These are phyloP conservation scores for Dactylellina cionopaga DNA, from an alignment of 2,329 filamentous ascomycete genomes.

Conservation along the genomic window DNA sequence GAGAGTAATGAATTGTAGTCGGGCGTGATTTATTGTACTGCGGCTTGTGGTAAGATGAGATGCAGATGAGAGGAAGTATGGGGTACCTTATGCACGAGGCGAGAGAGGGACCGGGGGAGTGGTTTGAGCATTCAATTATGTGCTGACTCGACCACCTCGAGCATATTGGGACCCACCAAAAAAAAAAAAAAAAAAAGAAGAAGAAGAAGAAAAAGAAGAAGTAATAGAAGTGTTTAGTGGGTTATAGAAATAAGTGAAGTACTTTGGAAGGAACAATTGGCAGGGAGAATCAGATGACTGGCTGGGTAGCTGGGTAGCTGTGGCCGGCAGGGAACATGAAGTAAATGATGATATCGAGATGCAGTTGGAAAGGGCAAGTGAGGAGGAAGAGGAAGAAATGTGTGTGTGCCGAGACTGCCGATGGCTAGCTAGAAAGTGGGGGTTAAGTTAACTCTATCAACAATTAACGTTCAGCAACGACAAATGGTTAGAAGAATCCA, in stretches of 20 bases:
- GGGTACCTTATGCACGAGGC: no score
- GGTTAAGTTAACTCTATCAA: no score
- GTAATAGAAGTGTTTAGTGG: no score
- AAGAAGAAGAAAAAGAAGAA: neutral
- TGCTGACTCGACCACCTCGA: constrained; percentile 12
- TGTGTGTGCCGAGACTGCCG: constrained; percentile 1
- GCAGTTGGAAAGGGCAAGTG: constrained; percentile 31
- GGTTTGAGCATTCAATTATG: neutral
- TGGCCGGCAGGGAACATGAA: no score
- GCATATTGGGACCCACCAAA: neutral
- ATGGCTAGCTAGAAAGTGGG: neutral
- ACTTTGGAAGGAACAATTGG: no score
- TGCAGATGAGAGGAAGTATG: constrained; percentile 23
- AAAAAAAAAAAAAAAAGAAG: neutral
- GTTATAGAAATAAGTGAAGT: no score
- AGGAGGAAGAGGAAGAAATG: neutral
- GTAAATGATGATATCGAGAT: neutral
- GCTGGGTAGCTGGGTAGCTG: no score
- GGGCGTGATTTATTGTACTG: neutral
- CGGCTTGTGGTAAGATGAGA: constrained; percentile 26
- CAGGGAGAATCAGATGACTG: constrained; percentile 23
- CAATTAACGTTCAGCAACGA: no score
- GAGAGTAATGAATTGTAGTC: constrained; percentile 12
- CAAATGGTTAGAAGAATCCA: no score
- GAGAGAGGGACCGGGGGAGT: neutral